A percentile compares a stretch with the other conserved stretches of the same genome.
phyloP scores from a whole-genome alignment of 345 rosid species.

The Angophora floribunda region DNA sequence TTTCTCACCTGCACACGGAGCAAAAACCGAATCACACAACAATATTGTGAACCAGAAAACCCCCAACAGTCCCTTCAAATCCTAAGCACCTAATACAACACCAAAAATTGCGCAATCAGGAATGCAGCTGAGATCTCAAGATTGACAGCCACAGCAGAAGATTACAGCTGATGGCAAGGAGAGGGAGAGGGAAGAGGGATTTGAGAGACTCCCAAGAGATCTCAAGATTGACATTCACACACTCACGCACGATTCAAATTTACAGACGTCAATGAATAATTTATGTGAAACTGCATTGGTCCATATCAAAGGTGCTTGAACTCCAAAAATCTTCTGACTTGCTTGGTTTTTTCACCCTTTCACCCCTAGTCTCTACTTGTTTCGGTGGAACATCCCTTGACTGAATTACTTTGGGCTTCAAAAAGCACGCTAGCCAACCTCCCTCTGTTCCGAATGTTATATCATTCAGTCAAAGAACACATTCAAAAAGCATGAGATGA shows the following conservation, averaged over 20 bases:
- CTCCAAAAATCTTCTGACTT: constrained; percentile 56
- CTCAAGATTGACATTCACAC: neutral
- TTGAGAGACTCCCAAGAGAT: neutral
- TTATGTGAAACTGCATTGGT: neutral
- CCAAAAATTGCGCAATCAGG: neutral
- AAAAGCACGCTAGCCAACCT: constrained; percentile 75
- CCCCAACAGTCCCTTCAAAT: neutral
- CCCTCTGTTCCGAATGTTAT: constrained; percentile 70
- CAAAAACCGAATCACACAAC: neutral
- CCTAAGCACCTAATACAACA: no score
- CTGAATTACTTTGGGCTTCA: constrained; percentile 17
- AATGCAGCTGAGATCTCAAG: neutral
- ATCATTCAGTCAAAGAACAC: neutral
- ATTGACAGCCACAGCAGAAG: no score
- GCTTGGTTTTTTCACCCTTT: constrained; percentile 22
- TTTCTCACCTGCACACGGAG: constrained; percentile 19
- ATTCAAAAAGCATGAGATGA: constrained; percentile 11
- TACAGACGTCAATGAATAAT: neutral
- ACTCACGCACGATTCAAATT: neutral
- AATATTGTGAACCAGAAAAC: neutral
- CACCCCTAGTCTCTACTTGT: constrained; percentile 8
- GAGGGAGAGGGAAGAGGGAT: neutral
- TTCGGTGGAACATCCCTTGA: constrained; percentile 19
- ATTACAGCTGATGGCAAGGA: no score
- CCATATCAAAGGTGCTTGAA: constrained; percentile 62